Percentiles rank a stretch among this genome's conserved stretches.
Conservation (phyloP, 202 grass and related monocot species). For the Hordeum pubiflorum region DNA sequence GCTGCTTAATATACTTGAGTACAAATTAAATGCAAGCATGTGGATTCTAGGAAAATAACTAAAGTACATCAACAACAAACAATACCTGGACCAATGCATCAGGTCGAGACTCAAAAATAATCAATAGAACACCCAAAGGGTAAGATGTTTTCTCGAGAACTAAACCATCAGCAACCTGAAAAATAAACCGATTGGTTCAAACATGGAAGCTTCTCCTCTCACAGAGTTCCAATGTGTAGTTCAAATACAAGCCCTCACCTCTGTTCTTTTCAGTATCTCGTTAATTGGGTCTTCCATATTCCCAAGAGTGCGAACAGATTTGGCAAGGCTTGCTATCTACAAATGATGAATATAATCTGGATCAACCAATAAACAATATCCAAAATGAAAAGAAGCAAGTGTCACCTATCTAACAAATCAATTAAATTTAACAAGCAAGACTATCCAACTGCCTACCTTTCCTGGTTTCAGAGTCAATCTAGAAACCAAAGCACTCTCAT, state of each 20-base stretch:
- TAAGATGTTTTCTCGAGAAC: slow-evolving; percentile 86
- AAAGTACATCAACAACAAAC: not conserved
- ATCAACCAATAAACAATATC: not conserved
- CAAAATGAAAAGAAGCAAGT: not conserved
- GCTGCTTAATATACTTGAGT: not conserved
- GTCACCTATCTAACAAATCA: not conserved
- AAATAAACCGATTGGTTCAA: slow-evolving; percentile 9
- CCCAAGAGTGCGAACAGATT: slow-evolving; percentile 78
- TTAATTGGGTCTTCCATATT: slow-evolving; percentile 89
- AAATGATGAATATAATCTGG: slow-evolving; percentile 24
- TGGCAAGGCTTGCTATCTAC: slow-evolving; percentile 84
- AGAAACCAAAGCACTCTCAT: slow-evolving; percentile 69
- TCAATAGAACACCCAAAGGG: slow-evolving; percentile 81
- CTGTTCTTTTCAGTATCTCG: slow-evolving; percentile 62
- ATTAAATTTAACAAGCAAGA: not conserved
- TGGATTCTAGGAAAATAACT: not conserved
- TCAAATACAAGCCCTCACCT: slow-evolving; percentile 43
- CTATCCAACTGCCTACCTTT: slow-evolving; percentile 40
- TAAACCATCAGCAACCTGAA: slow-evolving; percentile 73
- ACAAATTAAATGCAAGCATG: not conserved
- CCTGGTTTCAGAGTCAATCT: slow-evolving; percentile 78
- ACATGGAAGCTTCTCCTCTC: not conserved
- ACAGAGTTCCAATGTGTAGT: slow-evolving; percentile 1
- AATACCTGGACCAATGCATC: slow-evolving; percentile 95
- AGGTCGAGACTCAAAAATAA: slow-evolving; percentile 92